Base-by-base conservation (phyloP, 208 protist species). In the Entamoeba histolytica region DNA sequence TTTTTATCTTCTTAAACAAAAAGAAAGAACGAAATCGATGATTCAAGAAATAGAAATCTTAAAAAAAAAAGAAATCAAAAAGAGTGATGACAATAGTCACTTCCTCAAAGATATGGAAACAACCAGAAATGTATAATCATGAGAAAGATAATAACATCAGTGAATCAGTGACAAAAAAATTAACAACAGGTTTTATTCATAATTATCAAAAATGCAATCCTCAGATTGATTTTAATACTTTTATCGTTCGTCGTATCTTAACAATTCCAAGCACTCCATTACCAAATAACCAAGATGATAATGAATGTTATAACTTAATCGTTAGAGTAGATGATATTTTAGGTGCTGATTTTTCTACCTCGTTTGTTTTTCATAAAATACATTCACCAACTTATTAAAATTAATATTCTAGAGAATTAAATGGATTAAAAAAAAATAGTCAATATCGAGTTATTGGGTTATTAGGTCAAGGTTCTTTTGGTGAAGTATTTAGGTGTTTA, bases 401-500 rank as follows among this genome's bases (percentile, higher is more conserved):
- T 12, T 87, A 31, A 87, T 31, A 10, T 23, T 39, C 28, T n/a
- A 39, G 61, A 31, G 31, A 35, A 87, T 39, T 23, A 87, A 55
- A 55, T 55, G 17, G 28, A n/a, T 31, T 87, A 35, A 87, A 35
- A 87, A 35, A 10, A 35, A 23, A 87, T 28, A 87, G 61, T 35
- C 19, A 31, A 17, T 92, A 92, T 50, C 6, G 49, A 55, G 49
- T 92, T 6, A 35, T 49, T 51, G 91, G 39, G 0, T 44, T 50
- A n/a, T 39, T 92, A 15, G 97, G 97, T 28, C 96, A 96, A 52
- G 97, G 97, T 23, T 97, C 96, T 1, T 98, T 98, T 93, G 97
- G 97, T 51, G 97, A 98, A 57, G 97, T 98, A 14, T 92, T 97
- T 5, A 97, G 97, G n/a, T 91, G 49, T 49, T 69, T 92, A 5